Evolutionary conservation across 768 basidiomycete genomes (phyloP).

Genomic region (Hebeloma cylindrosporum): DNA sequence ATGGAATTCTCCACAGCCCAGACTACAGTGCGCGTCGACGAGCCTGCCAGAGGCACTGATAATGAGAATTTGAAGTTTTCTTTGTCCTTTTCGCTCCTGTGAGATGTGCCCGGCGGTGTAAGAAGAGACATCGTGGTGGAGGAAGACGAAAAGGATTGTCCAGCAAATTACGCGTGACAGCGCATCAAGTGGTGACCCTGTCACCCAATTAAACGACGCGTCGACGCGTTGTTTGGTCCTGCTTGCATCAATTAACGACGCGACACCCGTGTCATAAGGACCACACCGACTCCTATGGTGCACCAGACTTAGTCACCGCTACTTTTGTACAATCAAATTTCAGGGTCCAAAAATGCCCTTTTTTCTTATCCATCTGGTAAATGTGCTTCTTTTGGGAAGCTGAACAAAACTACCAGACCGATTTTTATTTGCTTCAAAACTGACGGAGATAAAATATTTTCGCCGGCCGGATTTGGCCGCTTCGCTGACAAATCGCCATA

Average conservation of each 20-base stretch:
- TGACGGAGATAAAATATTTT: no score
- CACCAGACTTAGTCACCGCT: no score
- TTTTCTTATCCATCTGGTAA: no score
- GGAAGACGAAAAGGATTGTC: constrained; percentile 15
- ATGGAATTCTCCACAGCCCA: constrained; percentile 54
- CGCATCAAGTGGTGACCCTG: constrained; percentile 22
- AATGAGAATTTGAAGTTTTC: constrained; percentile 39
- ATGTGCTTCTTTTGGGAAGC: no score
- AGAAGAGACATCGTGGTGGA: constrained; percentile 44
- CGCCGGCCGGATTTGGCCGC: no score
- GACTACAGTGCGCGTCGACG: constrained; percentile 37
- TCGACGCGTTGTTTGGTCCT: constrained; percentile 34
- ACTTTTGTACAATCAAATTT: no score
- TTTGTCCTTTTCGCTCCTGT: constrained; percentile 49
- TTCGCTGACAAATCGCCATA: no score
- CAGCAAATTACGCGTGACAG: constrained; percentile 21
- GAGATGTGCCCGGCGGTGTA: constrained; percentile 62
- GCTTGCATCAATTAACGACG: no score
- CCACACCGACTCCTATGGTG: constrained; percentile 12
- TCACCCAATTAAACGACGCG: constrained; percentile 40
- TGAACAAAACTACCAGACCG: no score
- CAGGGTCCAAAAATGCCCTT: no score
- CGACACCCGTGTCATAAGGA: background rate
- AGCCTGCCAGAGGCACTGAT: constrained; percentile 18
- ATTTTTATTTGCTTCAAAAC: no score